Base-by-base conservation (phyloP, 2,329 filamentous ascomycete species). In the Fusarium denticulatum region DNA sequence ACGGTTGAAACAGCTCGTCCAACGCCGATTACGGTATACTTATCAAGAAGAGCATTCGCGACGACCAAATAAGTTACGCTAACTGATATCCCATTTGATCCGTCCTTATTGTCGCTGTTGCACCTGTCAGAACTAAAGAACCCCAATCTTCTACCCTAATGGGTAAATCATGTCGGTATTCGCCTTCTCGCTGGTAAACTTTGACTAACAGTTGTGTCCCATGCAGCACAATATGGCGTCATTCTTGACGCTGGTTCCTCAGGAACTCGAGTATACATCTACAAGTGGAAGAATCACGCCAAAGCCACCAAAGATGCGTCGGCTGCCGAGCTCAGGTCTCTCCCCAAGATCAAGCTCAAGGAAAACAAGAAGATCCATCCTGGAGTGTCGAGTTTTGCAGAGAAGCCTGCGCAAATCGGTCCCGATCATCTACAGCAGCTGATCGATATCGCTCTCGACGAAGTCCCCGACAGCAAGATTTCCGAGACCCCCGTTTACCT, bases 221-320 rank as follows among this genome's bases (percentile, higher is more conserved):
- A 32, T 50, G 42, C 69, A 90, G 88, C 87, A 80, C 88, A 90
- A 85, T 98, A 97, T 88, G 96, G 95, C 81, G 94, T 98, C 78
- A 95, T 99, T 81, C 90, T 99, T 80, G 96, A 99, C 88, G 96
- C 96, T 81, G 96, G 96, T 77, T 98, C 96, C 83, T 98, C 96
- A 82, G 96, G 96, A 81, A 98, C 96, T 79, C 93, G 96, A 81
- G 88, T 97, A 72, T 94, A 99, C 82, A 90, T 99, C 65, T 99
- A 99, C 85, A 90, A 92, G 83, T 99, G 96, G 96, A 90, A 95
- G 79, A 93, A 97, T 79, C 91, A 91, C 73, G 86, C 89, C 43
- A 88, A 88, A 75, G 92, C 93, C 45, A 60, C 73, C 86, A 90
- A 78, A 87, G 90, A 91, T 63, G 76, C 81, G 30, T 79, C 80